Conservation (phyloP, 2,329 filamentous ascomycete genomes). For the Mollisiaceae sp. region DNA sequence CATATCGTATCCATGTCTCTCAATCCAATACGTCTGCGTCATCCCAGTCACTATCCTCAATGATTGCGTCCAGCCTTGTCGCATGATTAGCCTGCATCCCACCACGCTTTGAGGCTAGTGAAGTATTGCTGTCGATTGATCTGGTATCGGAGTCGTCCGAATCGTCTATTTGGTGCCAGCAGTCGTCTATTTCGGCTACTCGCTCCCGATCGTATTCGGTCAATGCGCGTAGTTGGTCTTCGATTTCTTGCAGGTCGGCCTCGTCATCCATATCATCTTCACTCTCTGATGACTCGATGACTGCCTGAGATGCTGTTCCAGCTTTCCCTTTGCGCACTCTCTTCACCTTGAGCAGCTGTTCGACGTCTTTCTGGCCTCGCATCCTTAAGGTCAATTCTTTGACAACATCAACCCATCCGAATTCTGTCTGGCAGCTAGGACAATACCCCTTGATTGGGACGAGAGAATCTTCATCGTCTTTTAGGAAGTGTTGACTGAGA, state of each 20-base stretch:
- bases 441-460: slow-evolving; percentile 74
- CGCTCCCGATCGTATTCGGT: slow-evolving; percentile 14
- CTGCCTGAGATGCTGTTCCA: slow-evolving; percentile 24
- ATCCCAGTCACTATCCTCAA: slow-evolving; percentile 62
- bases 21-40: slow-evolving; percentile 50
- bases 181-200: slow-evolving; percentile 17
- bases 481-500: slow-evolving; percentile 60
- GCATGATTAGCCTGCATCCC: slow-evolving; percentile 24
- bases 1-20: slow-evolving; percentile 15
- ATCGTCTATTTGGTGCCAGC: slow-evolving; percentile 31
- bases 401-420: slow-evolving; percentile 79
- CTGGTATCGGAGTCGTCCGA: slow-evolving; percentile 33
- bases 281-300: slow-evolving; percentile 23
- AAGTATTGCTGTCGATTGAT: slow-evolving; percentile 30
- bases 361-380: slow-evolving; percentile 72
- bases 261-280: slow-evolving; percentile 29
- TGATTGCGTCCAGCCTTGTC: slow-evolving; percentile 46
- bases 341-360: slow-evolving; percentile 65
- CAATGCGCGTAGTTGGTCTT: slow-evolving; percentile 12
- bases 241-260: slow-evolving; percentile 20
- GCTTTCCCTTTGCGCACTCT: slow-evolving; percentile 23
- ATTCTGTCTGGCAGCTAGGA: slow-evolving; percentile 66
- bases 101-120: slow-evolving; percentile 21
- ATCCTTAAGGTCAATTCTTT: slow-evolving; percentile 79
- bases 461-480: slow-evolving; percentile 48